These are phyloP conservation scores for Prosopis cineraria DNA, from an alignment of 306 rosid species.

Conservation along the genomic window DNA sequence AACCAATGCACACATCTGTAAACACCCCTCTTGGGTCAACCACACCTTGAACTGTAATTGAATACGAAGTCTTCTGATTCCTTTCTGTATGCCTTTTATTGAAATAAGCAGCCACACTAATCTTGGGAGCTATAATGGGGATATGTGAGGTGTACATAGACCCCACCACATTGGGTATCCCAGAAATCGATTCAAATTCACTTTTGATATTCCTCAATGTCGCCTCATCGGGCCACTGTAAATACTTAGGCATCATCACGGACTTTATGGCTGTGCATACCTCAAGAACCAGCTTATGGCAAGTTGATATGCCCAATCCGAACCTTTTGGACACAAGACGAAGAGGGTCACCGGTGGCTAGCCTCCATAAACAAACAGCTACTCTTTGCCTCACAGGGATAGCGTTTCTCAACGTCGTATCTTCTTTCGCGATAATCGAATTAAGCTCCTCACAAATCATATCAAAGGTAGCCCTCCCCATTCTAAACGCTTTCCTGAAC, in stretches of 20 bases:
- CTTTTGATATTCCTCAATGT: constrained; percentile 50
- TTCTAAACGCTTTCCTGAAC: constrained; percentile 71
- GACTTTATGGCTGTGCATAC: constrained; percentile 73
- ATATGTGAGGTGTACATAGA: constrained; percentile 84
- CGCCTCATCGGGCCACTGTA: constrained; percentile 70
- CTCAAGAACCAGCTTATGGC: constrained; percentile 82
- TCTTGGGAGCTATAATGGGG: constrained; percentile 84
- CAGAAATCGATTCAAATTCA: constrained; percentile 61
- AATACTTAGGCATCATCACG: constrained; percentile 75
- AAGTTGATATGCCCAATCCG: constrained; percentile 83
- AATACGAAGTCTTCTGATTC: constrained; percentile 76
- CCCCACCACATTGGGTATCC: constrained; percentile 79
- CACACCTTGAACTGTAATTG: constrained; percentile 85
- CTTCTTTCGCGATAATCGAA: constrained; percentile 73
- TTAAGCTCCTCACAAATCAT: constrained; percentile 76
- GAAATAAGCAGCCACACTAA: constrained; percentile 76
- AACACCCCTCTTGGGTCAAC: constrained; percentile 77
- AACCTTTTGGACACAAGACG: constrained; percentile 67
- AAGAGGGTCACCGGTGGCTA: constrained; percentile 90
- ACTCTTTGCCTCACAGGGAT: constrained; percentile 87
- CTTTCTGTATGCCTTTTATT: constrained; percentile 80
- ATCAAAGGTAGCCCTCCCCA: constrained; percentile 73
- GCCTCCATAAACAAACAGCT: constrained; percentile 82
- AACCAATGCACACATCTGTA: constrained; percentile 82
- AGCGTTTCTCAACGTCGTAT: constrained; percentile 68